Evolutionary conservation across 106 monocot species (phyloP).

Genomic region (Allium sativum): DNA sequence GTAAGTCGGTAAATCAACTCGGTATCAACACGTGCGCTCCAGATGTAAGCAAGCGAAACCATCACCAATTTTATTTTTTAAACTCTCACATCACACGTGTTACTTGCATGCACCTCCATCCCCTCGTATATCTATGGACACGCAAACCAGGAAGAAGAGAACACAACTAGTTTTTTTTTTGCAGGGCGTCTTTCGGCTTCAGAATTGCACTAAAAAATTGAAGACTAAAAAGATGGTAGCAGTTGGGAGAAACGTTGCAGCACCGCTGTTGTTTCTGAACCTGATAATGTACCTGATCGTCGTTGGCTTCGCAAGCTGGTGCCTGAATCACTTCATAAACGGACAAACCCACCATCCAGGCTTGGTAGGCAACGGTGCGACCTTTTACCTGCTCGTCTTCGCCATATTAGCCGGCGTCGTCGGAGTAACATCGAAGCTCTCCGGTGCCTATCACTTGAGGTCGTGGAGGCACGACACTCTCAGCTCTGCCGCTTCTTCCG

Average conservation of each 20-base stretch:
- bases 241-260: slow-evolving; percentile 24
- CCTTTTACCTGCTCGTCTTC: slow-evolving; percentile 78
- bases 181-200: too few species aligned
- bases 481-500: slow-evolving; percentile 34
- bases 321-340: slow-evolving; percentile 59
- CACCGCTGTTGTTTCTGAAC: slow-evolving; percentile 46
- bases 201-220: not conserved
- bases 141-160: too few species aligned
- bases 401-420: slow-evolving; percentile 73
- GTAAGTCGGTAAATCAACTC: not conserved
- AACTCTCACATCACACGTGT: not conserved
- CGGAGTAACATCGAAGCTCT: slow-evolving; percentile 67
- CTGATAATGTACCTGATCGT: slow-evolving; percentile 36
- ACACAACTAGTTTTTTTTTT: too few species aligned
- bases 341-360: slow-evolving; percentile 35
- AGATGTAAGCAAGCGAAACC: not conserved
- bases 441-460: slow-evolving; percentile 58
- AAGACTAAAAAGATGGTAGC: not conserved
- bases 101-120: not conserved
- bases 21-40: not conserved
- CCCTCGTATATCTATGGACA: not conserved
- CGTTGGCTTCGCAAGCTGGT: slow-evolving; percentile 53
- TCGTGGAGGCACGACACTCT: slow-evolving; percentile 57
- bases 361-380: slow-evolving; percentile 62
- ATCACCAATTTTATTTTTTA: not conserved